Conservation (phyloP, 345 rosid genomes). For the Camelina laxa region DNA sequence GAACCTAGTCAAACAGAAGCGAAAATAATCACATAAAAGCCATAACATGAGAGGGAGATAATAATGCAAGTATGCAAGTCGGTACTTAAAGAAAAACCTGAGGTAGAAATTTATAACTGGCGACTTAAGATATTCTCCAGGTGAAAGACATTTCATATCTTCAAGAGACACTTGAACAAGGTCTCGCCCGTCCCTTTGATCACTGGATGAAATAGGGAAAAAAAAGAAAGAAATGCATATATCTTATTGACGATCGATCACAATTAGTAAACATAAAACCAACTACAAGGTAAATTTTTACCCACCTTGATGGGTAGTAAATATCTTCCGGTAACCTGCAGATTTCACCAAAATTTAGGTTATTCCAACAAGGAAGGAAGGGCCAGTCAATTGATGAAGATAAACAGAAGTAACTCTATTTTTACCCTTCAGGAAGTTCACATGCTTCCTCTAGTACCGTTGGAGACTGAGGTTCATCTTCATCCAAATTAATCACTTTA, state of each 20-base stretch:
- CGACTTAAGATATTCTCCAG: constrained; percentile 69
- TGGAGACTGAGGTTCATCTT: constrained; percentile 60
- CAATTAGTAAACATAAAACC: constrained; percentile 21
- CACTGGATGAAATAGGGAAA: constrained; percentile 20
- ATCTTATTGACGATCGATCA: background rate
- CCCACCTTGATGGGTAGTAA: constrained; percentile 77
- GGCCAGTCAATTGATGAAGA: constrained; percentile 15
- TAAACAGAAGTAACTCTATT: constrained; percentile 24
- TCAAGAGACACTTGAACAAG: constrained; percentile 63
- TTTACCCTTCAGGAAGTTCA: constrained; percentile 63
- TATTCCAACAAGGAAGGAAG: constrained; percentile 27
- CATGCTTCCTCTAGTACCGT: constrained; percentile 41
- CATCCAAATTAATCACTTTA: constrained; percentile 68
- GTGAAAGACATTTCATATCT: constrained; percentile 71
- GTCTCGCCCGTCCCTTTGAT: constrained; percentile 76
- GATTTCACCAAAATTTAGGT: constrained; percentile 32
- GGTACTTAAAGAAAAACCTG: constrained; percentile 51
- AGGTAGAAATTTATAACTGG: constrained; percentile 88
- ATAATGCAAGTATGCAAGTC: background rate
- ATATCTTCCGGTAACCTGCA: constrained; percentile 65
- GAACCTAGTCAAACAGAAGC: constrained; percentile 53
- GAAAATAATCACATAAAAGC: constrained; percentile 3
- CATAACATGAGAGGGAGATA: background rate
- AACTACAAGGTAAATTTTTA: background rate
- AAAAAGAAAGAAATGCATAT: background rate